These are phyloP conservation scores for Pestalotiopsis sp. DNA, from an alignment of 2,329 filamentous ascomycete species.

Conservation along the genomic window DNA sequence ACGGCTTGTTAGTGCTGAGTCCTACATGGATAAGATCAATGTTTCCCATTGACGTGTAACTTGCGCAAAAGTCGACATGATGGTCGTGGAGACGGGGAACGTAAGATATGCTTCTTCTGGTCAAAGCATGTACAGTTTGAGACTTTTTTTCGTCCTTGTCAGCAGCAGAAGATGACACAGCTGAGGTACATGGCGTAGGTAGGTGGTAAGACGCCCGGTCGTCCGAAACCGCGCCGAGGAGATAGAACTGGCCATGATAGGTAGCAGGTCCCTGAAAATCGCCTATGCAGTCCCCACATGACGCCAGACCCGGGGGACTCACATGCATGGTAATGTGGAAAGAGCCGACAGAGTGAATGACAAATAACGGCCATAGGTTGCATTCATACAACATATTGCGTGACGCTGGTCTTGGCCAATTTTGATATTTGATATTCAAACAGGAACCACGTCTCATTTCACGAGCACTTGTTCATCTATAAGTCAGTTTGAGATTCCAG, in stretches of 20 bases:
- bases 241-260: not conserved
- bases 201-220: not conserved
- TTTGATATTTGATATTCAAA: conserved; percentile 11
- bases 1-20: conserved; percentile 18
- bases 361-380: not conserved
- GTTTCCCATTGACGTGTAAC: conserved; percentile 7
- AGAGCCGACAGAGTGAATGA: not conserved
- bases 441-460: not conserved
- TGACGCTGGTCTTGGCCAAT: conserved; percentile 4
- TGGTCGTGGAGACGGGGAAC: not conserved
- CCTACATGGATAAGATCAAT: not conserved
- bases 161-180: not conserved
- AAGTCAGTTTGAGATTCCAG: too few species aligned
- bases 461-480: too few species aligned
- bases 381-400: not conserved
- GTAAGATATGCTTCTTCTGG: not conserved
- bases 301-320: not conserved
- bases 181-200: not conserved
- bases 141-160: not conserved
- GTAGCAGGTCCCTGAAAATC: not conserved
- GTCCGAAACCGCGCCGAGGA: not conserved
- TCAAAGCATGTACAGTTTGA: not conserved
- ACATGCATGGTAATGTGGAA: not conserved
- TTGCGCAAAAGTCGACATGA: conserved; percentile 29
- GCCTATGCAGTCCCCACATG: not conserved